Percentiles rank a stretch among this genome's conserved stretches.
phyloP scores from a whole-genome alignment of 306 rosid genomes.

The Ziziphus jujuba region DNA sequence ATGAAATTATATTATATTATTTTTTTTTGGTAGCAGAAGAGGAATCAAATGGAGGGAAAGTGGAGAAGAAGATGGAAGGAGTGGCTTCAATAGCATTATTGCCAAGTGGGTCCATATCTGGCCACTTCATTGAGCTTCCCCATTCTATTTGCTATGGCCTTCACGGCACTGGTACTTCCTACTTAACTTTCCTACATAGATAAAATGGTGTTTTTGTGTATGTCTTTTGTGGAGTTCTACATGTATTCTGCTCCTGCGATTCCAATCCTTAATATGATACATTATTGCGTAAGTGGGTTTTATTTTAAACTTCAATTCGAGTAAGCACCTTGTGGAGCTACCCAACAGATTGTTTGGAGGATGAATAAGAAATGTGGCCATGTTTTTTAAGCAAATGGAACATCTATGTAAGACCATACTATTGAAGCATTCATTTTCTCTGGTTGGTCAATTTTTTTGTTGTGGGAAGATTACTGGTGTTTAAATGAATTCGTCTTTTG shows the following conservation, averaged over 20 bases:
- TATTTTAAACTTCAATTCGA: background rate
- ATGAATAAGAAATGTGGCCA: too few relatives aligned
- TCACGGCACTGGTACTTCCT: slow-evolving; percentile 63
- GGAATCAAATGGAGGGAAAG: slow-evolving; percentile 25
- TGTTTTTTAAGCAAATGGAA: too few relatives aligned
- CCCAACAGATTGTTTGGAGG: background rate
- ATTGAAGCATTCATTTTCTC: too few relatives aligned
- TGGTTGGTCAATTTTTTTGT: too few relatives aligned
- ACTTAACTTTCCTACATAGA: background rate
- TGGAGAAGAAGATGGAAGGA: slow-evolving; percentile 68
- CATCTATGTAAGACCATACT: too few relatives aligned
- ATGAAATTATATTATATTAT: too few relatives aligned
- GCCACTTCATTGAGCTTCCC: slow-evolving; percentile 81
- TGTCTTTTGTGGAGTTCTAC: too few relatives aligned
- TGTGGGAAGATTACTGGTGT: too few relatives aligned
- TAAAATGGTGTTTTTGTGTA: too few relatives aligned
- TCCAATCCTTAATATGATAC: background rate
- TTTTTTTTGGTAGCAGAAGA: slow-evolving; percentile 18
- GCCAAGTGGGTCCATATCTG: slow-evolving; percentile 83
- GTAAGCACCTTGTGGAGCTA: too few relatives aligned
- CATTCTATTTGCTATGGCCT: slow-evolving; percentile 80
- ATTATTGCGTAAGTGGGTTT: slow-evolving; percentile 5
- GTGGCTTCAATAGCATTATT: slow-evolving; percentile 83
- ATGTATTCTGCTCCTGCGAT: too few relatives aligned
- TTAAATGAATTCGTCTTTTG: too few relatives aligned